These are phyloP conservation scores for Cenchrus purpureus DNA, from an alignment of 176 grass and related monocot genomes.

Conservation along the genomic window DNA sequence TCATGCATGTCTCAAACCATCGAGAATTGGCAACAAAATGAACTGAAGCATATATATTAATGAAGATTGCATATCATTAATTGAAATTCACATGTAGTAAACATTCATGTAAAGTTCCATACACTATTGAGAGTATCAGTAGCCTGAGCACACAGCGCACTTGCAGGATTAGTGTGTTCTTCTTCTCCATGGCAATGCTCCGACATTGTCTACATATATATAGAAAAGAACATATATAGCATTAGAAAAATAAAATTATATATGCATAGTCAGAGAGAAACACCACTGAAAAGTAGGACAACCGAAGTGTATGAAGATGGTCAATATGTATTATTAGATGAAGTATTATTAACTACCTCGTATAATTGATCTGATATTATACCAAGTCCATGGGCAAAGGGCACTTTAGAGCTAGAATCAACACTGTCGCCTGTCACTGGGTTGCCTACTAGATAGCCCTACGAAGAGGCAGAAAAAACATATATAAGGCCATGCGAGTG, in stretches of 20 bases:
- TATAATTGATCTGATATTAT: constrained; percentile 67
- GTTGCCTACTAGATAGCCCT: constrained; percentile 64
- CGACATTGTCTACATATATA: background rate
- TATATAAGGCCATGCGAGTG: background rate
- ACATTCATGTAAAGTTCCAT: background rate
- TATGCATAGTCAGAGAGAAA: background rate
- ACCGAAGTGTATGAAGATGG: background rate
- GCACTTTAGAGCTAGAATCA: constrained; percentile 38
- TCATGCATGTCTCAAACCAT: background rate
- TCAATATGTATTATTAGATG: too few relatives aligned
- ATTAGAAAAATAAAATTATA: background rate
- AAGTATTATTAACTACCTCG: constrained; percentile 35
- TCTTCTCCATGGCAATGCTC: constrained; percentile 38
- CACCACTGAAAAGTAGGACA: background rate
- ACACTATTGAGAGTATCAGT: constrained; percentile 35
- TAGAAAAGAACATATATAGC: background rate
- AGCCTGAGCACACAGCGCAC: constrained; percentile 39
- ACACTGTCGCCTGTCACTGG: constrained; percentile 25
- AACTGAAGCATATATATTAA: background rate
- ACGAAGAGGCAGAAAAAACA: background rate
- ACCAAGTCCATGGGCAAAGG: constrained; percentile 53
- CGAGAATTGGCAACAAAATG: background rate
- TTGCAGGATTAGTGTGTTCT: constrained; percentile 35
- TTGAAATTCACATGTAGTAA: background rate
- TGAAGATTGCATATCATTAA: background rate